Conservation (phyloP, 371 early-diverging fungal genomes). For the Amoeboradix gromovi region DNA sequence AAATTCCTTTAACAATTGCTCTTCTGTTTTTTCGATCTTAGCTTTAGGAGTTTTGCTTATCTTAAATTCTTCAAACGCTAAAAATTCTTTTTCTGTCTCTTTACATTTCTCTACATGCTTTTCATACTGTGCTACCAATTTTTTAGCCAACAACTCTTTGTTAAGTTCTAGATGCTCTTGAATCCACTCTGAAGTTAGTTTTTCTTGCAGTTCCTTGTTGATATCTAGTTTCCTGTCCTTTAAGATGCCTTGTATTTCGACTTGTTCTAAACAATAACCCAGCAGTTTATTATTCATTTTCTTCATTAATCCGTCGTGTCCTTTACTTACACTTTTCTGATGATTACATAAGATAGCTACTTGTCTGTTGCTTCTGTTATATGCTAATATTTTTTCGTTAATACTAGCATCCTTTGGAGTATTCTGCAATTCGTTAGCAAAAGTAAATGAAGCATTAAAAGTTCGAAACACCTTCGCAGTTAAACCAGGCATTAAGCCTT, state of each 20-base stretch:
- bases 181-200: neutral
- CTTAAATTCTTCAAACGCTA: neutral
- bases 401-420: slow-evolving; percentile 36
- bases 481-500: slow-evolving; percentile 53
- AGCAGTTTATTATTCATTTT: slow-evolving; percentile 38
- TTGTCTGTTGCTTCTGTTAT: slow-evolving; percentile 77
- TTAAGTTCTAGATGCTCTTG: neutral
- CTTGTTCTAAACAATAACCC: neutral
- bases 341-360: slow-evolving; percentile 93
- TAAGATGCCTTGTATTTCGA: neutral
- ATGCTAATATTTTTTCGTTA: slow-evolving; percentile 59
- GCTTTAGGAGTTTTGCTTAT: neutral
- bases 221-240: neutral
- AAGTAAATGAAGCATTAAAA: slow-evolving; percentile 74
- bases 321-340: slow-evolving; percentile 58
- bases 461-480: slow-evolving; percentile 96
- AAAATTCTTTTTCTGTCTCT: neutral
- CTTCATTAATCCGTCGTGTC: slow-evolving; percentile 40
- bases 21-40: neutral
- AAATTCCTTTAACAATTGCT: neutral
- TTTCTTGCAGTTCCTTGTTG: neutral
- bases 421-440: slow-evolving; percentile 50
- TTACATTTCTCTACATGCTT: neutral
- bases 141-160: neutral
- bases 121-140: neutral